These are phyloP conservation scores for Claviceps capensis DNA, from an alignment of 2,329 filamentous ascomycete species.

Conservation along the genomic window DNA sequence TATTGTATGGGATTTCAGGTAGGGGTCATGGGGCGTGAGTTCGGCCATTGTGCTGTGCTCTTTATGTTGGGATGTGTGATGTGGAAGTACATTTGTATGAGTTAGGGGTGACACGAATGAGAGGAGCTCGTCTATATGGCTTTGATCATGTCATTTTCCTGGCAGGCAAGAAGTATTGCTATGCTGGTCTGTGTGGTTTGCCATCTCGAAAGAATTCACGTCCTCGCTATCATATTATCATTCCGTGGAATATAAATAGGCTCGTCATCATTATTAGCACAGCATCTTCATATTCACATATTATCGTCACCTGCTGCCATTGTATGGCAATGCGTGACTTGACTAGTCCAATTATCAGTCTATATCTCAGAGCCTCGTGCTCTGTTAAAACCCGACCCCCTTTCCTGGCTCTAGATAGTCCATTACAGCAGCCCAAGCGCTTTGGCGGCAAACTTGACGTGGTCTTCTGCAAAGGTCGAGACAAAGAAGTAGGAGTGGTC, in stretches of 20 bases:
- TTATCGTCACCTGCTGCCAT: too few species aligned
- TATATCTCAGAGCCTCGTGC: background rate
- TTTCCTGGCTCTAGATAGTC: background rate
- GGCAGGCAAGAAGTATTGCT: too few species aligned
- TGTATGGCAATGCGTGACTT: too few species aligned
- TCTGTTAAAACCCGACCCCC: background rate
- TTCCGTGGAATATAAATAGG: too few species aligned
- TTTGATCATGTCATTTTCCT: background rate
- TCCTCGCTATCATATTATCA: too few species aligned
- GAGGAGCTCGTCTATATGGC: background rate
- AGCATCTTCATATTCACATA: background rate
- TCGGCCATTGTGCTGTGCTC: background rate
- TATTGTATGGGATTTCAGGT: background rate
- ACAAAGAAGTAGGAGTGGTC: slow-evolving; percentile 99
- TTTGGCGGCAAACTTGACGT: slow-evolving; percentile 85
- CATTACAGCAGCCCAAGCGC: slow-evolving; percentile 36
- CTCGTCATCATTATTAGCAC: too few species aligned
- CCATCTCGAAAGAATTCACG: too few species aligned
- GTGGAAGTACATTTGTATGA: background rate
- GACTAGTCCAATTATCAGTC: too few species aligned
- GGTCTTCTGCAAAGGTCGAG: slow-evolving; percentile 77
- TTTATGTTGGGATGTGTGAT: background rate
- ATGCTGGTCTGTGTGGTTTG: too few species aligned
- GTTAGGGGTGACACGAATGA: background rate
- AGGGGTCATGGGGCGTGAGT: background rate